Percentiles rank a stretch among this genome's conserved stretches.
Conservation (phyloP, 257 asterid genomes). For the Fraxinus pennsylvanica region DNA sequence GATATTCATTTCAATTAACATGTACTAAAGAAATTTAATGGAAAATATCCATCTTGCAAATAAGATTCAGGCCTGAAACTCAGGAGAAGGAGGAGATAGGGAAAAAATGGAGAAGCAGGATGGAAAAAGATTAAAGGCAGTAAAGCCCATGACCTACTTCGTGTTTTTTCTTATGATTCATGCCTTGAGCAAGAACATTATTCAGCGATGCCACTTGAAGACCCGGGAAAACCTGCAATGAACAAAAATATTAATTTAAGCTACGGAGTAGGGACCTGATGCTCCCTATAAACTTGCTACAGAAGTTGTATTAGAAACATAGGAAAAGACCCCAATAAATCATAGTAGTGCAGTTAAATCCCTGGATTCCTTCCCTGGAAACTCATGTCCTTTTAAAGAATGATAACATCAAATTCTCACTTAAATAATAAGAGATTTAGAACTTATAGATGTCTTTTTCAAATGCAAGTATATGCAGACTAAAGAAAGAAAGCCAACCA, state of each 20-base stretch:
- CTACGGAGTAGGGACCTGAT: neutral
- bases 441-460: constrained; percentile 13
- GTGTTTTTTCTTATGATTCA: constrained; percentile 91
- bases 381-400: constrained; percentile 1
- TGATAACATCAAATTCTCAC: constrained; percentile 3
- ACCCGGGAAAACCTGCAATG: constrained; percentile 69
- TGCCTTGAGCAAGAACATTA: constrained; percentile 80
- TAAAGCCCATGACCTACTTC: constrained; percentile 56
- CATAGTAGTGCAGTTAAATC: neutral
- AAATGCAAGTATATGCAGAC: neutral
- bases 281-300: constrained; percentile 17
- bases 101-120: constrained; percentile 20
- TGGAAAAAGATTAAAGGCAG: constrained; percentile 7
- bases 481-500: neutral
- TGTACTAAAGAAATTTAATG: constrained; percentile 13
- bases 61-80: constrained; percentile 7
- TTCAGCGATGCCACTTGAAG: constrained; percentile 49
- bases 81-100: constrained; percentile 11
- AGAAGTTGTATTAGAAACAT: neutral
- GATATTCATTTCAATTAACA: constrained; percentile 8
- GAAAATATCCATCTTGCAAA: constrained; percentile 12
- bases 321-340: neutral
- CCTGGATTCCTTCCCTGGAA: constrained; percentile 15
- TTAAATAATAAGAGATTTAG: constrained; percentile 11
- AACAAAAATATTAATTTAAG: constrained; percentile 14